phyloP scores from a whole-genome alignment of 1,284 basidiomycete species.

The Austroboletus rostrupii region DNA sequence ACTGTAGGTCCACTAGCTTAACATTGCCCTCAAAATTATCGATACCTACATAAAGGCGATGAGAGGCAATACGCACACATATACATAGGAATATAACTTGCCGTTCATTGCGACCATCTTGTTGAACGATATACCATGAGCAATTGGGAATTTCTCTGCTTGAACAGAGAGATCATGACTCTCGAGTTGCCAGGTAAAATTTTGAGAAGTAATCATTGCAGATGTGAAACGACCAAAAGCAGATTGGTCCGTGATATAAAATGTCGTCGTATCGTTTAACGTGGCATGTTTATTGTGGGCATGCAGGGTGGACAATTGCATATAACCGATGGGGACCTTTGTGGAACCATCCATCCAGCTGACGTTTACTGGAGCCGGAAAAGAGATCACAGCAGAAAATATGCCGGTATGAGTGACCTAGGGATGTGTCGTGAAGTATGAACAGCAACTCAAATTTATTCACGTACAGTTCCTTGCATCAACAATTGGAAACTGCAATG shows the following conservation, averaged over 20 bases:
- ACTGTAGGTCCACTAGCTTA: constrained; percentile 56
- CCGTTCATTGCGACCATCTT: constrained; percentile 57
- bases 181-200: constrained; percentile 69
- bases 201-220: constrained; percentile 61
- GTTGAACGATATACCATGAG: constrained; percentile 58
- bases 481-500: constrained; percentile 43
- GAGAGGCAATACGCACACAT: background rate
- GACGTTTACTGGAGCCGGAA: constrained; percentile 51
- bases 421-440: background rate
- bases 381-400: constrained; percentile 55
- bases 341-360: constrained; percentile 49
- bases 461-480: constrained; percentile 43
- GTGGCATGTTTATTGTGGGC: constrained; percentile 51
- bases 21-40: constrained; percentile 63
- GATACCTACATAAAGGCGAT: constrained; percentile 42
- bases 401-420: constrained; percentile 62
- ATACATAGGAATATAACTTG: constrained; percentile 11
- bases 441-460: background rate
- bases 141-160: constrained; percentile 64
- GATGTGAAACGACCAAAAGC: constrained; percentile 57
- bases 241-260: constrained; percentile 49
- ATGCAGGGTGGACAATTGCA: constrained; percentile 42
- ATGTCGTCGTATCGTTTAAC: constrained; percentile 55
- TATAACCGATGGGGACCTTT: constrained; percentile 46
- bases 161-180: constrained; percentile 60